phyloP scores from a whole-genome alignment of 2,329 filamentous ascomycete species.

The Ceratocystis albifundus region DNA sequence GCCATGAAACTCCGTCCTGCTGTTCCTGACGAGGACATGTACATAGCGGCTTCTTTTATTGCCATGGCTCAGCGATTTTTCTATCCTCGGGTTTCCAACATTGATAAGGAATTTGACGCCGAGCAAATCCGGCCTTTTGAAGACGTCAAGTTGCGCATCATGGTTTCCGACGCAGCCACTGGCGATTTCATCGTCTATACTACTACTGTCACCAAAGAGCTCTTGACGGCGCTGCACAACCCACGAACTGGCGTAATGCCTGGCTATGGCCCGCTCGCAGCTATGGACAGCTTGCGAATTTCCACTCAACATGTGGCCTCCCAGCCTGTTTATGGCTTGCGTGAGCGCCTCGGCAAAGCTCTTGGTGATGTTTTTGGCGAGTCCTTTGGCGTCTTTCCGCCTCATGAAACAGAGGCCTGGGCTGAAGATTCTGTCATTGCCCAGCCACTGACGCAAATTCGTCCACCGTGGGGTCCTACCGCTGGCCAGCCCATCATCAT shows the following conservation, averaged over 20 bases:
- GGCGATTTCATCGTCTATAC: constrained; percentile 45
- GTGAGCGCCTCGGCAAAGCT: constrained; percentile 44
- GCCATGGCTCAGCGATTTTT: constrained; percentile 47
- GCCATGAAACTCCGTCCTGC: constrained; percentile 38
- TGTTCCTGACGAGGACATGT: constrained; percentile 41
- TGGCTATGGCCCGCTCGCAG: constrained; percentile 13
- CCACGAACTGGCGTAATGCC: constrained; percentile 28
- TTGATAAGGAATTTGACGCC: constrained; percentile 24
- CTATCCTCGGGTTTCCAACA: constrained; percentile 30
- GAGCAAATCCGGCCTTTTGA: constrained; percentile 31
- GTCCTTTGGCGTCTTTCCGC: constrained; percentile 34
- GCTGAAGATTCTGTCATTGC: constrained; percentile 7
- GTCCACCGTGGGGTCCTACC: constrained; percentile 2
- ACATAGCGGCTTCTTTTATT: constrained; percentile 42
- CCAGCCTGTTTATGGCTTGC: constrained; percentile 32
- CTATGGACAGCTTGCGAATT: constrained; percentile 30
- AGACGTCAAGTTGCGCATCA: constrained; percentile 40
- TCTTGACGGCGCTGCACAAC: constrained; percentile 41
- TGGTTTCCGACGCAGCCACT: constrained; percentile 40
- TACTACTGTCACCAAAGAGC: constrained; percentile 37
- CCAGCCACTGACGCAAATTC: neutral
- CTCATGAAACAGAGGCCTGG: constrained; percentile 17
- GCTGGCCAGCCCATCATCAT: neutral
- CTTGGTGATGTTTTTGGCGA: constrained; percentile 42
- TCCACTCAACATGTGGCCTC: constrained; percentile 10